Conservation (phyloP, 2,329 filamentous ascomycete genomes). For the Penicillium crustosum region DNA sequence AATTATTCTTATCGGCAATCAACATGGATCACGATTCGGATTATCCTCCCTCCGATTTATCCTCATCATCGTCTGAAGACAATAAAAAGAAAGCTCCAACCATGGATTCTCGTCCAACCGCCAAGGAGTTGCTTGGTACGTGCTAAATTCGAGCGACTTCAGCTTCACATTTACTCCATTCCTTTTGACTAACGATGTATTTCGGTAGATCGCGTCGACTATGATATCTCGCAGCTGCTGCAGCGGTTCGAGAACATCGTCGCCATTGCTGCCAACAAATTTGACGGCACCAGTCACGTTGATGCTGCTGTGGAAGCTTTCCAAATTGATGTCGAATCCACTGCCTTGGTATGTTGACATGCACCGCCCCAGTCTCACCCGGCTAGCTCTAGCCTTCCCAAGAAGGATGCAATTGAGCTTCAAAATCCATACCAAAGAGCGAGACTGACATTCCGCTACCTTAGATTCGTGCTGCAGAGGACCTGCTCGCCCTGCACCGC, state of each 20-base stretch:
- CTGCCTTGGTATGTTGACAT: conserved; percentile 51
- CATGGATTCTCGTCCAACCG: conserved; percentile 37
- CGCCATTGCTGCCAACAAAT: conserved; percentile 51
- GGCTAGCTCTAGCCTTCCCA: no score
- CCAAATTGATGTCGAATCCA: conserved; percentile 59
- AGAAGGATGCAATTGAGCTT: not conserved
- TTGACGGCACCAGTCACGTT: conserved; percentile 47
- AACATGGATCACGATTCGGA: not conserved
- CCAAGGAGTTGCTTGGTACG: conserved; percentile 33
- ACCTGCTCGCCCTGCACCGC: conserved; percentile 60
- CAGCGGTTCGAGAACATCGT: conserved; percentile 59
- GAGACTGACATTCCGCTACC: not conserved
- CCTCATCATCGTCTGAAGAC: not conserved
- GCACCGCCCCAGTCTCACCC: no score
- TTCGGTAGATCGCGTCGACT: conserved; percentile 45
- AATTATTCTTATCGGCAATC: not conserved
- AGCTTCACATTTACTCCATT: not conserved
- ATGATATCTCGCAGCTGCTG: conserved; percentile 48
- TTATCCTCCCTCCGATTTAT: not conserved
- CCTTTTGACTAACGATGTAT: not conserved
- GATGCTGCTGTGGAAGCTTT: conserved; percentile 58
- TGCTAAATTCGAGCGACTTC: not conserved
- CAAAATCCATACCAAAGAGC: no score
- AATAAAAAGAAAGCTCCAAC: conserved; percentile 1
- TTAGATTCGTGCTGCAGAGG: conserved; percentile 62